Evolutionary conservation across 225 moss, liverwort and hornwort species (phyloP).

Genomic region (Anthoceros angustus): DNA sequence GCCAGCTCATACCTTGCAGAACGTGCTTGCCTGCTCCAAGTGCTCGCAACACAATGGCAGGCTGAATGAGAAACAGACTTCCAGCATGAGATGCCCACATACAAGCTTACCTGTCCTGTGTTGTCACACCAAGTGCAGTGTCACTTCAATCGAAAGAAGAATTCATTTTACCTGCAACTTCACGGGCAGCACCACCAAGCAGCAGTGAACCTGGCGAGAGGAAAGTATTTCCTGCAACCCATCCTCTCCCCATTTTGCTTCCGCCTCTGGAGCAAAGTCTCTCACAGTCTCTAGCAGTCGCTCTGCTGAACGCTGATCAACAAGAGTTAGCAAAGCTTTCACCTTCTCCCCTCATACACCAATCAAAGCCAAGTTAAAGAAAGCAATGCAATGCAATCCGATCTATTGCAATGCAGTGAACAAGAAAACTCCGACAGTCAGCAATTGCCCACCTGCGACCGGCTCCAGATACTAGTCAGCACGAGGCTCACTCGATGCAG

Average conservation of each 20-base stretch:
- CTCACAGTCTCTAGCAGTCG: constrained; percentile 34
- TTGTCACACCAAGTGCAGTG: too few species aligned
- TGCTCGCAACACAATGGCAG: constrained; percentile 49
- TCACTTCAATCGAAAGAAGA: neutral
- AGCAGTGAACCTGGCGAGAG: constrained; percentile 56
- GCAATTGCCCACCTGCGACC: constrained; percentile 30
- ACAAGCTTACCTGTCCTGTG: too few species aligned
- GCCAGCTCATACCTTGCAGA: constrained; percentile 33
- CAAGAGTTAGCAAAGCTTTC: neutral
- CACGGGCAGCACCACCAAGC: constrained; percentile 68
- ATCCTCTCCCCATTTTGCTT: constrained; percentile 68
- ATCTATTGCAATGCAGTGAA: too few species aligned
- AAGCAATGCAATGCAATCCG: too few species aligned
- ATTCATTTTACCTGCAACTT: constrained; percentile 25
- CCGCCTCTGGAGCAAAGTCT: constrained; percentile 47
- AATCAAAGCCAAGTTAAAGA: neutral
- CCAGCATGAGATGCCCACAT: neutral
- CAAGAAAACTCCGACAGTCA: neutral
- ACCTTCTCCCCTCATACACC: neutral
- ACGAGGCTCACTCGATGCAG: constrained; percentile 22
- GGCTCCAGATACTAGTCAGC: constrained; percentile 63
- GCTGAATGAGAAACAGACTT: constrained; percentile 21
- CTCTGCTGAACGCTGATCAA: constrained; percentile 25
- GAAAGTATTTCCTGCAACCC: constrained; percentile 54
- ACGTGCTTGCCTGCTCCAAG: constrained; percentile 77